phyloP scores from a whole-genome alignment of 2,329 filamentous ascomycete genomes.

The Dendryphion nanum region DNA sequence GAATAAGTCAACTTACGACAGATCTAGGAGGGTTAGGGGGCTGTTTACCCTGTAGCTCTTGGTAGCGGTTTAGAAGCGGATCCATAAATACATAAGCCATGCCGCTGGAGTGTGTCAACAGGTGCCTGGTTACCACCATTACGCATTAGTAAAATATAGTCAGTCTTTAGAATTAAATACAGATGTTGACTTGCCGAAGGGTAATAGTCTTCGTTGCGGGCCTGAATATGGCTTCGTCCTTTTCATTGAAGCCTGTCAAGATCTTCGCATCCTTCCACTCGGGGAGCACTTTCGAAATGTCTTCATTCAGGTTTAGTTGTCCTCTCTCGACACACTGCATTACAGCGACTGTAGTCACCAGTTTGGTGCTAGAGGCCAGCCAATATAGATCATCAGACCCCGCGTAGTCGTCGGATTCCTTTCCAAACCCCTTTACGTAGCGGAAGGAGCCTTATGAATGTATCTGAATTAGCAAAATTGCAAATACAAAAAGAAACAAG shows the following conservation, averaged over 20 bases:
- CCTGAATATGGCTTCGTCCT: neutral
- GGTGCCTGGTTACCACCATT: neutral
- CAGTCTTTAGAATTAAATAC: neutral
- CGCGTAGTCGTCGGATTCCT: no score
- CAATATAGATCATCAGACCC: conserved; percentile 60
- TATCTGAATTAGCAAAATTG: no score
- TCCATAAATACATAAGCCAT: neutral
- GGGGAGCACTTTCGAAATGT: conserved; percentile 22
- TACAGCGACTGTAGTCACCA: conserved; percentile 28
- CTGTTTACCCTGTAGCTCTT: neutral
- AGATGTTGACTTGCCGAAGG: neutral
- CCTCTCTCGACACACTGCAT: conserved; percentile 37
- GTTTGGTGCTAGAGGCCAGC: conserved; percentile 51
- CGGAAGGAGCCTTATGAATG: no score
- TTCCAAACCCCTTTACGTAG: no score
- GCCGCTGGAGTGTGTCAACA: neutral
- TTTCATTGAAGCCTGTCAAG: conserved; percentile 28
- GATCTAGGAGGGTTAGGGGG: conserved; percentile 49
- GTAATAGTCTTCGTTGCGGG: no score
- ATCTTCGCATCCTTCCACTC: conserved; percentile 41
- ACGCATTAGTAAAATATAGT: neutral
- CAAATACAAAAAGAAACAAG: no score
- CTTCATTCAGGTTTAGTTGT: conserved; percentile 26
- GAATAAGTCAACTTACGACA: conserved; percentile 20
- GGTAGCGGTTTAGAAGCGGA: neutral